Evolutionary conservation across 2,329 filamentous ascomycete genomes (phyloP).

Genomic region (Arthrobotrys megalospora): DNA sequence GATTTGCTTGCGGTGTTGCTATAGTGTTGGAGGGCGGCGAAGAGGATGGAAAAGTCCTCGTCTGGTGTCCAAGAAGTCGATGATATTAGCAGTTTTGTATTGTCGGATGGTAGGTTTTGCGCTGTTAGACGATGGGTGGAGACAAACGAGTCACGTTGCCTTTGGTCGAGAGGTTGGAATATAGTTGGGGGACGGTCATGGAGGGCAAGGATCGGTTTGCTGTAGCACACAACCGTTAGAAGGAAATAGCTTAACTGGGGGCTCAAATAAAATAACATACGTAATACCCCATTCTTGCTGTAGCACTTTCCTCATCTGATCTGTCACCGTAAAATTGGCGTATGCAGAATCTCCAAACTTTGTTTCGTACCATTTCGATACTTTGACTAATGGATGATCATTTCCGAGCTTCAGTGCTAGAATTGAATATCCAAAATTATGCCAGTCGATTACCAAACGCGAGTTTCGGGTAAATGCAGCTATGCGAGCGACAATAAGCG

Average conservation of each 20-base stretch:
- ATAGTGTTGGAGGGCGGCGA: conserved; percentile 85
- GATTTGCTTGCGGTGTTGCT: conserved; percentile 64
- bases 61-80: conserved; percentile 98
- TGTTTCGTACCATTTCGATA: conserved; percentile 84
- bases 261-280: conserved; percentile 9
- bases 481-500: conserved; percentile 81
- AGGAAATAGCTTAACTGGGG: not conserved
- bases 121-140: conserved; percentile 76
- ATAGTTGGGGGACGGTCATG: conserved; percentile 89
- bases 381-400: conserved; percentile 79
- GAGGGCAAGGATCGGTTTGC: conserved; percentile 77
- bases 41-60: conserved; percentile 91
- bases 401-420: conserved; percentile 77
- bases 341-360: conserved; percentile 78
- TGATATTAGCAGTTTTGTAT: conserved; percentile 83
- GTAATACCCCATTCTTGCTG: conserved; percentile 53
- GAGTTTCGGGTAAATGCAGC: conserved; percentile 84
- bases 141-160: conserved; percentile 75
- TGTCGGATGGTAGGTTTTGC: conserved; percentile 70
- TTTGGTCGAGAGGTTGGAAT: conserved; percentile 78
- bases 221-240: conserved; percentile 53
- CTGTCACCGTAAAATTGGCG: conserved; percentile 87
- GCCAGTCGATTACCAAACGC: conserved; percentile 92
- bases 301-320: conserved; percentile 78
- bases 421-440: conserved; percentile 98